These are phyloP conservation scores for Amanita molliuscula DNA, from an alignment of 768 basidiomycete genomes.

Conservation along the genomic window DNA sequence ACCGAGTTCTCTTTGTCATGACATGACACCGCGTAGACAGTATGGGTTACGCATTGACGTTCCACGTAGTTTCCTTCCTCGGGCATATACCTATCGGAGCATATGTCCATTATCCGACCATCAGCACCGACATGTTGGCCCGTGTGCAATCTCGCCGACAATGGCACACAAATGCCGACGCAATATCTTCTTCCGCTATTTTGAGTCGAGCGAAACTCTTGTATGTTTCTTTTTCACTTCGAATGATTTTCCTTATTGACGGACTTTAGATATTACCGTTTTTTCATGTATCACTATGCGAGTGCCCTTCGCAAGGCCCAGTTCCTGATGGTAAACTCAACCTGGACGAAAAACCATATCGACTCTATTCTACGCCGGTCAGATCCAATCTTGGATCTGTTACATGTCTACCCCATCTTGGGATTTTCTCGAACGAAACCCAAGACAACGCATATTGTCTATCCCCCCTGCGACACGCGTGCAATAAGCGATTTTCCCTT, in stretches of 20 bases:
- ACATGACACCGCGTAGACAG: constrained; percentile 50
- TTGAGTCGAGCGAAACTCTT: constrained; percentile 55
- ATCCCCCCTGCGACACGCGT: constrained; percentile 86
- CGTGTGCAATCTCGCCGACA: constrained; percentile 54
- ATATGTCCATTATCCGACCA: constrained; percentile 95
- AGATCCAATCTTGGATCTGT: constrained; percentile 36
- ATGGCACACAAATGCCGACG: constrained; percentile 53
- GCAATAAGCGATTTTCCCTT: constrained; percentile 53
- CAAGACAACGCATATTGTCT: constrained; percentile 45
- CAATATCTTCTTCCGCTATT: constrained; percentile 42
- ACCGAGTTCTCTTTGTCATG: background rate
- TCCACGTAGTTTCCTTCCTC: constrained; percentile 61
- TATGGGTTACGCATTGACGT: constrained; percentile 97
- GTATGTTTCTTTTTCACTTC: constrained; percentile 25
- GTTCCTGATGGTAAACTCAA: constrained; percentile 89
- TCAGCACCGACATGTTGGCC: constrained; percentile 87
- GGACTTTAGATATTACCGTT: constrained; percentile 65
- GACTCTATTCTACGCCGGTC: constrained; percentile 56
- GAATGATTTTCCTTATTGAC: background rate
- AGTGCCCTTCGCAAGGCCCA: constrained; percentile 59
- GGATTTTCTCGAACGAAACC: constrained; percentile 20
- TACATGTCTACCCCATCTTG: constrained; percentile 35
- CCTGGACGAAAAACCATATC: constrained; percentile 87
- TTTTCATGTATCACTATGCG: constrained; percentile 81
- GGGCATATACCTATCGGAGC: constrained; percentile 68